phyloP scores from a whole-genome alignment of 106 monocot species.

The Iris macrosiphon region DNA sequence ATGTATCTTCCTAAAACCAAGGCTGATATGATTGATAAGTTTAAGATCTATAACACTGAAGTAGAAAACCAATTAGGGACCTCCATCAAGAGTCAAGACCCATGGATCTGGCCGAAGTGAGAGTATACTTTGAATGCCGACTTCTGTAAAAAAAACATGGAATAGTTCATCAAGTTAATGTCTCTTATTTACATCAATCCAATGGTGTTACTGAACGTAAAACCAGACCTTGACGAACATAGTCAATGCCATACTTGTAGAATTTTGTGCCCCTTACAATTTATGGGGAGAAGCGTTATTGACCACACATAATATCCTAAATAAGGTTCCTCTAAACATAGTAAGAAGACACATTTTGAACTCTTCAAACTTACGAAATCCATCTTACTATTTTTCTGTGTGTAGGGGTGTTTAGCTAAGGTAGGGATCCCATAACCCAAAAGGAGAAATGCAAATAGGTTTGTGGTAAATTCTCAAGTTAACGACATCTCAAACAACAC shows the following conservation, averaged over 20 bases:
- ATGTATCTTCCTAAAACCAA: not conserved
- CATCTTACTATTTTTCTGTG: not conserved
- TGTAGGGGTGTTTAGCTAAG: slow-evolving; percentile 7
- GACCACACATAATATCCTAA: not conserved
- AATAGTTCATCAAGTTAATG: slow-evolving; percentile 1
- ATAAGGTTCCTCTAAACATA: slow-evolving; percentile 3
- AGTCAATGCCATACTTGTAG: not conserved
- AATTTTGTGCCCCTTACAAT: not conserved
- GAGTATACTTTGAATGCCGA: not conserved
- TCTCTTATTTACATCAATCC: slow-evolving; percentile 7
- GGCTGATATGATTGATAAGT: slow-evolving; percentile 10
- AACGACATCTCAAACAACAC: not conserved
- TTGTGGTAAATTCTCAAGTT: slow-evolving; percentile 2
- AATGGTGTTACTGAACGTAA: slow-evolving; percentile 5
- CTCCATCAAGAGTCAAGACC: not conserved
- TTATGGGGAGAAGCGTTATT: not conserved
- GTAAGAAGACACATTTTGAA: not conserved
- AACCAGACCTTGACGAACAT: slow-evolving; percentile 8
- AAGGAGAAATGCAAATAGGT: slow-evolving; percentile 4
- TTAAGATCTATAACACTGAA: slow-evolving; percentile 2
- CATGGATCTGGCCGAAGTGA: not conserved
- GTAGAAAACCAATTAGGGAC: not conserved
- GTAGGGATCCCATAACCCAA: slow-evolving; percentile 5
- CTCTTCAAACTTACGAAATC: slow-evolving; percentile 2
- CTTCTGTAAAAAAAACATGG: slow-evolving; percentile 7